Evolutionary conservation across 2,329 filamentous ascomycete genomes (phyloP), one percentile per base, ranked within the genome.

Genomic region (Daldinia sp.): DNA sequence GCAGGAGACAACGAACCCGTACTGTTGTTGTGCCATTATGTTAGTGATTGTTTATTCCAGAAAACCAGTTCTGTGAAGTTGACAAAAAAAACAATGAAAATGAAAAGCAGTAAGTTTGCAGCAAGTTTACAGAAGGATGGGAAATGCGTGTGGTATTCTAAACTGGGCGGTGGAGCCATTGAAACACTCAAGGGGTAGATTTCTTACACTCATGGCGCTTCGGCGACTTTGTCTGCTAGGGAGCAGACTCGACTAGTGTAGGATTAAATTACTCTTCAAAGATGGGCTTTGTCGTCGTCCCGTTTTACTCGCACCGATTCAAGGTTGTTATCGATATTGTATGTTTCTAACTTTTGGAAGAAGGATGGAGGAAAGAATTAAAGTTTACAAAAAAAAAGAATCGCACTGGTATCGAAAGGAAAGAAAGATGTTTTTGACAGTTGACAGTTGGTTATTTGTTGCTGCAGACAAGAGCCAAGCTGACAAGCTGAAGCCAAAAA

Each of bases 11-110:
- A 82, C 82, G 78, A 77, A 86, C 83, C 83, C 82, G 83, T 85
- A 85, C 83, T 85, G 78, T 63, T 85, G 85, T 83, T 85, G 78
- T 63, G 73, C 69, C 77, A 81, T 79, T 3, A 54, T 75, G 76
- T 81, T 71, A 80, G 78, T 71, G 6, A 35, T n/a, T 50, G 63
- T 60, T 49, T 65, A 51, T 45, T 63, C 17, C 34, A 48, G 23
- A 63, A 55, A 43, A 61, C 58, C 61, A 67, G 58, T 64, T 62
- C 49, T 35, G 47, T 41, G 13, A 60, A 62, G 56, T 50, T 65
- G 64, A n/a, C n/a, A 66, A 68, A 57, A 68, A 67, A 64, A 70
- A 64, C 53, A 66, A 61, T 64, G 43, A 29, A 39, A 39, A 61
- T 25, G 19, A 63, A 52, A 39, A 58, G 57, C 30, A 52, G n/a